Percentiles rank a stretch among this genome's conserved stretches.
Evolutionary conservation across 768 basidiomycete genomes (phyloP).

Genomic region (Tylopilus subfusipes): DNA sequence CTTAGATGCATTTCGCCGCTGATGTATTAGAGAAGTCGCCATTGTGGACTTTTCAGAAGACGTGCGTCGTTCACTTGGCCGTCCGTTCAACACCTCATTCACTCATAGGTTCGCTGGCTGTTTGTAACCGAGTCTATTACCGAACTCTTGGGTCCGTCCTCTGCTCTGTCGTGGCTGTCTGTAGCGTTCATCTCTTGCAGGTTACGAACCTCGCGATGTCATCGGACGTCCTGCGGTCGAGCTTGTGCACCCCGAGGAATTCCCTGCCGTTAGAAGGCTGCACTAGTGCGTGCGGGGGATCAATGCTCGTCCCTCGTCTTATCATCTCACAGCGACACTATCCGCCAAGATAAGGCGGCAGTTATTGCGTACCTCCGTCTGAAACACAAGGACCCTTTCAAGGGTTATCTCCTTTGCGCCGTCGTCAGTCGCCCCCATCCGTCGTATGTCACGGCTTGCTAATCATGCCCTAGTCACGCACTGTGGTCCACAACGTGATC

Average conservation of each 20-base stretch:
- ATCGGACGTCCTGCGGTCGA: constrained; percentile 66
- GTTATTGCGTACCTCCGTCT: constrained; percentile 75
- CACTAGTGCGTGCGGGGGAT: constrained; percentile 52
- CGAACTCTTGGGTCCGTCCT: constrained; percentile 54
- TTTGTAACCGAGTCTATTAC: constrained; percentile 64
- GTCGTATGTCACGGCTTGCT: not conserved
- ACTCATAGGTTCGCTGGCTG: constrained; percentile 57
- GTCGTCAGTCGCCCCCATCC: constrained; percentile 49
- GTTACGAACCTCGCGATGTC: constrained; percentile 71
- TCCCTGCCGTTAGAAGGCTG: constrained; percentile 56
- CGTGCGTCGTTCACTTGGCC: constrained; percentile 34
- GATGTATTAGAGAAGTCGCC: constrained; percentile 46
- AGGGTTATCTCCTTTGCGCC: constrained; percentile 71
- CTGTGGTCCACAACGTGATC: constrained; percentile 68
- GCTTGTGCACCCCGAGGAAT: constrained; percentile 81
- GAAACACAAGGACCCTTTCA: constrained; percentile 74
- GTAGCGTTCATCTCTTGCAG: constrained; percentile 32
- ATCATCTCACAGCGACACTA: constrained; percentile 55
- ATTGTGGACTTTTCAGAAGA: constrained; percentile 80
- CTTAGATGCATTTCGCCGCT: not conserved
- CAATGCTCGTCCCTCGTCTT: not conserved
- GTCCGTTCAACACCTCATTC: not conserved
- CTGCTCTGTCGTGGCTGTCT: not conserved
- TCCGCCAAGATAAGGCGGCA: constrained; percentile 75
- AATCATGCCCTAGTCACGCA: constrained; percentile 44